Evolutionary conservation across 768 basidiomycete species (phyloP).

Genomic region (Crucibulum laeve): DNA sequence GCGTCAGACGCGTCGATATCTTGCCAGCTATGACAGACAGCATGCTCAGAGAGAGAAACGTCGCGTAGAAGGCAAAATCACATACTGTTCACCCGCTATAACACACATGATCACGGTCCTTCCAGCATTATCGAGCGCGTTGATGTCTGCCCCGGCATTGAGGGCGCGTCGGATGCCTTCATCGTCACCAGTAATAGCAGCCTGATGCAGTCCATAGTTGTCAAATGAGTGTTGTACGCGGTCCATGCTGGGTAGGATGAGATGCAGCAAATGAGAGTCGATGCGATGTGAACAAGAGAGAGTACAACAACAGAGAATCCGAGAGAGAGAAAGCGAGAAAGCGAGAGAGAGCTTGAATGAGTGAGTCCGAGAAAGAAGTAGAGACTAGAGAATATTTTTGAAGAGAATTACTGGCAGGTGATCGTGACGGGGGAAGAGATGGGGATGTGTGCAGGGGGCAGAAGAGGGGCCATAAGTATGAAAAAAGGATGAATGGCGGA

Average conservation of each 20-base stretch:
- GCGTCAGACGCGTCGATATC: slow-evolving; percentile 66
- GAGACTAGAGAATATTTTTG: slow-evolving; percentile 5
- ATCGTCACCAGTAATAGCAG: slow-evolving; percentile 54
- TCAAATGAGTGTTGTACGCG: slow-evolving; percentile 23
- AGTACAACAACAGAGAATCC: not conserved
- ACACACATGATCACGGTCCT: slow-evolving; percentile 65
- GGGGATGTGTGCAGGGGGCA: slow-evolving; percentile 4
- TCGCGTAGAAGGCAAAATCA: slow-evolving; percentile 5
- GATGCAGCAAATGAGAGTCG: not conserved
- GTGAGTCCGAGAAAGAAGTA: slow-evolving; percentile 5
- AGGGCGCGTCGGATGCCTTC: slow-evolving; percentile 50
- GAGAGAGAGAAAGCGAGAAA: slow-evolving; percentile 4
- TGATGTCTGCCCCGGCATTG: slow-evolving; percentile 61
- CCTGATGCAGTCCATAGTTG: slow-evolving; percentile 43
- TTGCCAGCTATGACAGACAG: slow-evolving; percentile 49
- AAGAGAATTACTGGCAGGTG: slow-evolving; percentile 8
- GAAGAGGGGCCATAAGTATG: slow-evolving; percentile 12
- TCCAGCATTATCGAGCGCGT: slow-evolving; percentile 56
- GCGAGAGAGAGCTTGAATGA: too few species aligned
- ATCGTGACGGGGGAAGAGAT: slow-evolving; percentile 12
- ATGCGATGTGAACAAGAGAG: slow-evolving; percentile 3
- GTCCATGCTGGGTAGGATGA: slow-evolving; percentile 12
- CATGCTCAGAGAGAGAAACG: not conserved
- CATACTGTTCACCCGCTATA: slow-evolving; percentile 69
- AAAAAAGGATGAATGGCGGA: slow-evolving; percentile 7